Evolutionary conservation across 78 protist species (phyloP).

Genomic region (Planoprotostelium fungivorum): DNA sequence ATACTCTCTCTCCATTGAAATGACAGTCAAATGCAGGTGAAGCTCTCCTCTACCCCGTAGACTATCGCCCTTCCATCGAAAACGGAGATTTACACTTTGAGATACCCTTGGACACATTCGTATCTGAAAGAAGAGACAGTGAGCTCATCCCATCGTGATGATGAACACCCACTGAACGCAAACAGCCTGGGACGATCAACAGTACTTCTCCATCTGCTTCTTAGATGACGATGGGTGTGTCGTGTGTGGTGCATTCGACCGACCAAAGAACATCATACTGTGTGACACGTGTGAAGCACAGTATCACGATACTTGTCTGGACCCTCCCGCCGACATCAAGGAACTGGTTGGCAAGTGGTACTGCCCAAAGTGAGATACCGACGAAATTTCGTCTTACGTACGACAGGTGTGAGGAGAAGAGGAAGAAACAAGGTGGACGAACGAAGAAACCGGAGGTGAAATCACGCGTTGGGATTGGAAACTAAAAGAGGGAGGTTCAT

Average conservation of each 20-base stretch:
- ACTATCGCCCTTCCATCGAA: too few relatives aligned
- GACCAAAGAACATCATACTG: not conserved
- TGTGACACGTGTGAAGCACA: not conserved
- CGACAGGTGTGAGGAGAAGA: not conserved
- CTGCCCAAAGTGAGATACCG: not conserved
- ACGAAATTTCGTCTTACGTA: not conserved
- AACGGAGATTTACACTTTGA: too few relatives aligned
- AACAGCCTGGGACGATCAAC: too few relatives aligned
- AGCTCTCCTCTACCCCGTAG: too few relatives aligned
- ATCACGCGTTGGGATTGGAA: not conserved
- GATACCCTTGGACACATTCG: too few relatives aligned
- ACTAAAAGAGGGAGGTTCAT: not conserved
- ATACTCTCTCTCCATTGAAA: too few relatives aligned
- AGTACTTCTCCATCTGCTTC: too few relatives aligned
- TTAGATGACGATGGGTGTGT: not conserved
- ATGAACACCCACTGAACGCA: too few relatives aligned
- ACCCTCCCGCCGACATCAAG: not conserved
- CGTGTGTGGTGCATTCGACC: not conserved
- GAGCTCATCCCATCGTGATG: too few relatives aligned
- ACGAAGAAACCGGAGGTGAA: not conserved
- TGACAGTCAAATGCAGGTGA: too few relatives aligned
- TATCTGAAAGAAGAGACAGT: too few relatives aligned
- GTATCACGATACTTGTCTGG: not conserved
- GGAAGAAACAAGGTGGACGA: not conserved
- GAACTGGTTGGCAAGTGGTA: not conserved